Percentiles rank a stretch among this genome's conserved stretches.
Conservation (phyloP, 331 rosid genomes). For the Pyrus hybrid region DNA sequence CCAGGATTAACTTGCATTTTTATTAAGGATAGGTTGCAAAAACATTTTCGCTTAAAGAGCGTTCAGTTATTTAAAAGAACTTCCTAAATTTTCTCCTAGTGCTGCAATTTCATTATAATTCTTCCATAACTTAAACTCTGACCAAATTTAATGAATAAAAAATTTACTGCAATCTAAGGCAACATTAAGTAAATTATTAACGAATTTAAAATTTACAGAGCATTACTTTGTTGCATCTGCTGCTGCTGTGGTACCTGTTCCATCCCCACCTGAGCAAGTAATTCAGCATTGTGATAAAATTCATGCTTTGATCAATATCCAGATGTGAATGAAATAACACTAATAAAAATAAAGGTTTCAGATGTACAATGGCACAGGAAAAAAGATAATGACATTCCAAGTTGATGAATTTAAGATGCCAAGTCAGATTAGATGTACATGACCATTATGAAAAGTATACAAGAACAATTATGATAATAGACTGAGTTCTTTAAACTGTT, state of each 20-base stretch:
- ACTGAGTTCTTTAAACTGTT: background rate
- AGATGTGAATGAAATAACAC: background rate
- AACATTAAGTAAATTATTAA: background rate
- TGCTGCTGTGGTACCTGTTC: slow-evolving; percentile 38
- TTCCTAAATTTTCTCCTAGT: background rate
- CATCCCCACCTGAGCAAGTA: slow-evolving; percentile 60
- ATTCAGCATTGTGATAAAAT: slow-evolving; percentile 11
- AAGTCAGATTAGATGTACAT: background rate
- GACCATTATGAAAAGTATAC: background rate
- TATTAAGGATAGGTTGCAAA: too few species aligned
- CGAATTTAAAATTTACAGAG: background rate
- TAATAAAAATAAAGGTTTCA: background rate
- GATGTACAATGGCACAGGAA: background rate
- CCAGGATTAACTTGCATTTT: too few species aligned
- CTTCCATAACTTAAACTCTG: background rate
- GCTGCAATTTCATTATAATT: background rate
- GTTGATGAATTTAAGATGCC: background rate
- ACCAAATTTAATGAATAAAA: background rate
- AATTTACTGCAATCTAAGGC: background rate
- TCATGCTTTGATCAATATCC: background rate
- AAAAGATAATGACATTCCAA: background rate
- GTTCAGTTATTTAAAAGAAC: too few species aligned
- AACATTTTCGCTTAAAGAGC: too few species aligned
- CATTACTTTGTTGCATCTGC: slow-evolving; percentile 93
- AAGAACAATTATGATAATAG: background rate